Percentiles rank a stretch among this genome's conserved stretches.
phyloP scores from a whole-genome alignment of 192 early-diverging fungal genomes.

The Fimicolochytrium jonesii region DNA sequence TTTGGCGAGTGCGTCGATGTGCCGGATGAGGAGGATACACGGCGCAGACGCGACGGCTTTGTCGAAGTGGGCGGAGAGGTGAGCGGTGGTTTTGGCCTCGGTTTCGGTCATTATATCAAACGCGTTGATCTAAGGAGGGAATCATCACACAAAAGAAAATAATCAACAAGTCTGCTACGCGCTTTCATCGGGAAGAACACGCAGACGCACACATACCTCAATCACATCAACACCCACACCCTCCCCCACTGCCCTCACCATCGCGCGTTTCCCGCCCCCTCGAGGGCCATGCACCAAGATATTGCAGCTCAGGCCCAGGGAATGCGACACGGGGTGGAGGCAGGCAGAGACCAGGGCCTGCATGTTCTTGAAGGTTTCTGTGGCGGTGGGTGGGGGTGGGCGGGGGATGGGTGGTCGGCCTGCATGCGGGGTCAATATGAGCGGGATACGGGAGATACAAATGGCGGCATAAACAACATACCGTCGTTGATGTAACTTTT shows the following conservation, averaged over 20 bases:
- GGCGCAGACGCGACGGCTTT: slow-evolving; percentile 74
- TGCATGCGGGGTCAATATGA: too few species aligned
- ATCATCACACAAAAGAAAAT: background rate
- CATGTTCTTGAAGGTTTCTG: slow-evolving; percentile 17
- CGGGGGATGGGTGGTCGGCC: background rate
- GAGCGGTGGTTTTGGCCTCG: slow-evolving; percentile 72
- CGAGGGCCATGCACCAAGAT: slow-evolving; percentile 73
- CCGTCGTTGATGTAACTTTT: slow-evolving; percentile 19
- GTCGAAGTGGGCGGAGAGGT: slow-evolving; percentile 70
- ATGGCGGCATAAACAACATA: slow-evolving; percentile 4
- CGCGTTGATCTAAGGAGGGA: slow-evolving; percentile 43
- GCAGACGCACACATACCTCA: slow-evolving; percentile 42
- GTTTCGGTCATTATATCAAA: slow-evolving; percentile 76
- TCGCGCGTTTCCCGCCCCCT: slow-evolving; percentile 77
- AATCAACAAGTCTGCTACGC: background rate
- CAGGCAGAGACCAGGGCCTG: slow-evolving; percentile 28
- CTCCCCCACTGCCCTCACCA: slow-evolving; percentile 63
- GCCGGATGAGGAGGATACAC: slow-evolving; percentile 74
- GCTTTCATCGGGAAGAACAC: background rate
- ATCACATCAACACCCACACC: slow-evolving; percentile 73
- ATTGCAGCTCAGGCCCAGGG: slow-evolving; percentile 66
- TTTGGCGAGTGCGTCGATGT: slow-evolving; percentile 72
- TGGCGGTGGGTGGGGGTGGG: background rate
- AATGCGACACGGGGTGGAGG: slow-evolving; percentile 68
- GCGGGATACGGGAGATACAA: too few species aligned